These are phyloP conservation scores for Flaveria sonorensis DNA, from an alignment of 129 eudicot genomes.

Conservation along the genomic window DNA sequence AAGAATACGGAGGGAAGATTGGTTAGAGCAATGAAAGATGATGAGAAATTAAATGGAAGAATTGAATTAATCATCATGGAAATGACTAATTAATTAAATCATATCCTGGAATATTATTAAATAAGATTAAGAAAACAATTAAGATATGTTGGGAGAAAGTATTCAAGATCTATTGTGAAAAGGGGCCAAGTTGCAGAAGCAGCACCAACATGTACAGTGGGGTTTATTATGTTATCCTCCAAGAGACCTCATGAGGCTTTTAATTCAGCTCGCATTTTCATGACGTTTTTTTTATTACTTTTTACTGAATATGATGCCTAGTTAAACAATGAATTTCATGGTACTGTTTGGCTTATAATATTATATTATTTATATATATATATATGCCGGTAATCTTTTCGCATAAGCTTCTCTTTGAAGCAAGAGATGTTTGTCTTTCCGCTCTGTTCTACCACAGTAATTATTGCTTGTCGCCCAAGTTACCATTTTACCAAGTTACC, in stretches of 20 bases:
- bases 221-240: constrained; percentile 58
- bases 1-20: too few species aligned
- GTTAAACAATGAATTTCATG: constrained; percentile 26
- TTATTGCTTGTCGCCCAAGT: constrained; percentile 36
- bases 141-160: neutral
- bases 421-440: constrained; percentile 78
- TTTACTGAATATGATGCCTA: constrained; percentile 36
- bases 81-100: neutral
- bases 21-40: too few species aligned
- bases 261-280: constrained; percentile 62
- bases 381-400: constrained; percentile 21
- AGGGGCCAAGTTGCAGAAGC: constrained; percentile 58
- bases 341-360: constrained; percentile 16
- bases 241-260: constrained; percentile 38
- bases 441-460: constrained; percentile 34
- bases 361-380: neutral
- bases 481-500: constrained; percentile 18
- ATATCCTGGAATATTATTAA: neutral
- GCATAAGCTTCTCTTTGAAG: constrained; percentile 59
- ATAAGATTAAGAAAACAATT: neutral
- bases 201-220: constrained; percentile 34
- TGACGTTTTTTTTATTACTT: constrained; percentile 22
- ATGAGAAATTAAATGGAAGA: too few species aligned
- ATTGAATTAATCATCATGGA: too few species aligned
- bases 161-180: constrained; percentile 57